Evolutionary conservation across 2,329 filamentous ascomycete genomes (phyloP).

Genomic region (Sporothrix inflata): DNA sequence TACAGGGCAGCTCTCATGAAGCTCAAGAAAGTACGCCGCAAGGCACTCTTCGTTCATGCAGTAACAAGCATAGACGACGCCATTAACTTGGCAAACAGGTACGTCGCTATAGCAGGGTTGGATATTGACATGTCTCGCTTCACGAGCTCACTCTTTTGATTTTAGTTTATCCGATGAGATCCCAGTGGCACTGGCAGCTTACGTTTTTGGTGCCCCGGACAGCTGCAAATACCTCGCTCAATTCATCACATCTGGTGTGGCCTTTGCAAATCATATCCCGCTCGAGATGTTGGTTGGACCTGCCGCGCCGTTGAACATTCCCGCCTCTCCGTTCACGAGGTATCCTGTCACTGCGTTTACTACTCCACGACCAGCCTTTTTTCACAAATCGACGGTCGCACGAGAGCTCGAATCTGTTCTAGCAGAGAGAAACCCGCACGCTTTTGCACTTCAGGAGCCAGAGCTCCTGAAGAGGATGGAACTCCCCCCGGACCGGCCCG

Average conservation of each 20-base stretch:
- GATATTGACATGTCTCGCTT: background rate
- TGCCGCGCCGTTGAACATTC: constrained; percentile 38
- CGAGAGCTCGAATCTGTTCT: background rate
- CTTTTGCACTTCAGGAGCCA: background rate
- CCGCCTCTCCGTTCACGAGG: background rate
- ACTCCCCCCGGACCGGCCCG: background rate
- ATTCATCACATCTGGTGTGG: constrained; percentile 54
- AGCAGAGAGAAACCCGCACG: background rate
- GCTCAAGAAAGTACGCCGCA: background rate
- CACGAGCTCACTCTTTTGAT: background rate
- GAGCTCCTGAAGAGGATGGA: background rate
- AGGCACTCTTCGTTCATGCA: constrained; percentile 19
- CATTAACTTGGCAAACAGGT: constrained; percentile 18
- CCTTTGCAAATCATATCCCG: constrained; percentile 62
- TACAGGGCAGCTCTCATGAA: background rate
- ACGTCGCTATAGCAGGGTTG: background rate
- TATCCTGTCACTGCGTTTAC: constrained; percentile 6
- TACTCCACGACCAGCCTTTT: background rate
- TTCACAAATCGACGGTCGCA: background rate
- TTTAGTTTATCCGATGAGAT: background rate
- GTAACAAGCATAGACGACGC: constrained; percentile 29
- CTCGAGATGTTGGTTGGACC: constrained; percentile 53
- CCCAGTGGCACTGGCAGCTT: constrained; percentile 32
- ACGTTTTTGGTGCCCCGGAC: constrained; percentile 36
- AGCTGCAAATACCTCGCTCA: constrained; percentile 62